Evolutionary conservation across 2,329 filamentous ascomycete genomes (phyloP).

Genomic region (Aureobasidium lini): DNA sequence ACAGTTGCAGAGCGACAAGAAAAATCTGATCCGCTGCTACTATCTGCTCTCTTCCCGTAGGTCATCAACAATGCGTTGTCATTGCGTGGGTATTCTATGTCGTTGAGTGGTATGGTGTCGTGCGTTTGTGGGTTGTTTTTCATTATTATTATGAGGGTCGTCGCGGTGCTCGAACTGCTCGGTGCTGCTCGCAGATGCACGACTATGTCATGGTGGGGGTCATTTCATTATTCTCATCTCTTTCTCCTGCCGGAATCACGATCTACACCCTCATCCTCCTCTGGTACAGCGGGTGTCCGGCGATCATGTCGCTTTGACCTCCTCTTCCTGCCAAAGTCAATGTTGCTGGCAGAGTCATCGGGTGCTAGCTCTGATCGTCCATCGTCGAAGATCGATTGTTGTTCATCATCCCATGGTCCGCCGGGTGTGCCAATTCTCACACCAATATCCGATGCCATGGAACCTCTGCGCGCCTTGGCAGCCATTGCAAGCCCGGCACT

Average conservation of each 20-base stretch:
- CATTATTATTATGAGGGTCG: no score
- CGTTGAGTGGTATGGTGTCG: background rate
- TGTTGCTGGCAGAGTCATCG: constrained; percentile 75
- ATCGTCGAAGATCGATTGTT: constrained; percentile 29
- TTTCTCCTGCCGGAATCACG: constrained; percentile 2
- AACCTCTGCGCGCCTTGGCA: constrained; percentile 51
- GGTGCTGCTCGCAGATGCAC: background rate
- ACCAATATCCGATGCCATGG: constrained; percentile 40
- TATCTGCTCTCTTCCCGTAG: no score
- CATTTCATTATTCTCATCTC: background rate
- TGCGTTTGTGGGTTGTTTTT: background rate
- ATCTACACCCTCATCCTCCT: constrained; percentile 49
- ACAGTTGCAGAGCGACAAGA: no score
- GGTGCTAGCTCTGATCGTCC: constrained; percentile 53
- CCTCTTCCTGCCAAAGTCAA: constrained; percentile 62
- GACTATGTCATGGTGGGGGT: background rate
- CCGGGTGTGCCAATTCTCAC: constrained; percentile 39
- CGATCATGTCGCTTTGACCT: constrained; percentile 49
- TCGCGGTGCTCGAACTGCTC: background rate
- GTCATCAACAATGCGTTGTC: background rate
- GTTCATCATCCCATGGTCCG: constrained; percentile 24
- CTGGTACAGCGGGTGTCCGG: constrained; percentile 62
- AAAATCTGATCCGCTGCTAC: background rate
- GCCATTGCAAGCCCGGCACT: constrained; percentile 67
- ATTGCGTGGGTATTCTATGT: background rate